Evolutionary conservation across 176 grass and related monocot species (phyloP).

Genomic region (Chloris gayana): DNA sequence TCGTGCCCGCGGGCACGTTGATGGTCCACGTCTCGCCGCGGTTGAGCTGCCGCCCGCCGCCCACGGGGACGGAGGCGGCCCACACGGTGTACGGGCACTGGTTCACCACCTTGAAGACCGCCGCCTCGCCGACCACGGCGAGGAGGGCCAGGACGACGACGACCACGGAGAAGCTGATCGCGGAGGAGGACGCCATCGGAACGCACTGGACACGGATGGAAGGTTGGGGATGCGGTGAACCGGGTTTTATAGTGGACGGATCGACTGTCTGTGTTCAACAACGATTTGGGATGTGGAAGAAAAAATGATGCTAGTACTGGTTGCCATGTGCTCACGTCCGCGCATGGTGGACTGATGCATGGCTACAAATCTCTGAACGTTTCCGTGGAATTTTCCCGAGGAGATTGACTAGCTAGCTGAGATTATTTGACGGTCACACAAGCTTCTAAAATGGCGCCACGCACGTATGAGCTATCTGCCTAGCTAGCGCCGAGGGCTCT

Average conservation of each 20-base stretch:
- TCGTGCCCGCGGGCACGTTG: constrained; percentile 2
- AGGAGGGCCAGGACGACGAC: neutral
- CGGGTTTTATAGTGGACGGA: constrained; percentile 10
- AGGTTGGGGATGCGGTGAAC: too few relatives aligned
- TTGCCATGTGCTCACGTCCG: neutral
- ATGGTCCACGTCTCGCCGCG: constrained; percentile 31
- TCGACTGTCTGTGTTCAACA: too few relatives aligned
- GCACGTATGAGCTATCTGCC: too few relatives aligned
- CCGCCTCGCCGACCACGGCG: constrained; percentile 12
- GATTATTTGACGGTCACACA: constrained; percentile 20
- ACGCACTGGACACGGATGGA: too few relatives aligned
- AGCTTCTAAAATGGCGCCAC: neutral
- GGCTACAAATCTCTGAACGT: constrained; percentile 23
- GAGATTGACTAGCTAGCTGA: neutral
- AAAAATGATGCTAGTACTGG: neutral
- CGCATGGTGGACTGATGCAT: neutral
- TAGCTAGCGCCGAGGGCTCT: too few relatives aligned
- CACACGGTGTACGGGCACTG: constrained; percentile 64
- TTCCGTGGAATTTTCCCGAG: constrained; percentile 29
- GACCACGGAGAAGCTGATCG: neutral
- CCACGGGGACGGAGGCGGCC: constrained; percentile 40
- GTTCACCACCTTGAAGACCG: constrained; percentile 47
- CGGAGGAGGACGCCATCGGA: neutral
- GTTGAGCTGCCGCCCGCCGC: constrained; percentile 46
- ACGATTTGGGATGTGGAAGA: neutral